These are phyloP conservation scores for Hericium rajendrae DNA, from an alignment of 768 basidiomycete species.

Conservation along the genomic window DNA sequence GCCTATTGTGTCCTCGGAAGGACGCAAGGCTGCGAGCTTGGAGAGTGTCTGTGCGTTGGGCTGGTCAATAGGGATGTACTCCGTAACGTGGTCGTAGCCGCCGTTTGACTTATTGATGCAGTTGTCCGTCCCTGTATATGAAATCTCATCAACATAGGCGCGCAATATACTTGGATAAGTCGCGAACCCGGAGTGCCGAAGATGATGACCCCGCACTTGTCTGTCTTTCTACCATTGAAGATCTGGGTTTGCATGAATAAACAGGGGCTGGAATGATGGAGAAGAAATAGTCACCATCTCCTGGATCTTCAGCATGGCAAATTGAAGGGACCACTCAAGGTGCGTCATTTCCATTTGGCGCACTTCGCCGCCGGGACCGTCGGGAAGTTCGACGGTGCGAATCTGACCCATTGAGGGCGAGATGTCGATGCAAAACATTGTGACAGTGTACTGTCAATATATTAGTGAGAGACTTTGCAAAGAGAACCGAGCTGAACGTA, in stretches of 20 bases:
- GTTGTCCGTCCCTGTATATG: slow-evolving; percentile 50
- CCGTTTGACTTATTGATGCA: slow-evolving; percentile 47
- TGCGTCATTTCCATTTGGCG: slow-evolving; percentile 56
- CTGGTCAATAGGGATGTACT: slow-evolving; percentile 59
- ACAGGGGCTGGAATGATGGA: too few species aligned
- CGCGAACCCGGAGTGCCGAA: slow-evolving; percentile 73
- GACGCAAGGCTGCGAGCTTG: slow-evolving; percentile 48
- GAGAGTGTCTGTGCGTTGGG: slow-evolving; percentile 60
- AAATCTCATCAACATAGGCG: background rate
- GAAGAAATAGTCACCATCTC: slow-evolving; percentile 55
- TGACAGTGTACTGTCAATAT: slow-evolving; percentile 59
- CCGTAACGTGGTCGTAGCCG: slow-evolving; percentile 66
- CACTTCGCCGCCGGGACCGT: slow-evolving; percentile 40
- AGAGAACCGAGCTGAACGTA: slow-evolving; percentile 27
- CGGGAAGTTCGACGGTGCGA: slow-evolving; percentile 46
- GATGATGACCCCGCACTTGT: slow-evolving; percentile 82
- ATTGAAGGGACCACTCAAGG: slow-evolving; percentile 76
- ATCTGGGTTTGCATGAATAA: slow-evolving; percentile 41
- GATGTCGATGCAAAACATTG: slow-evolving; percentile 84
- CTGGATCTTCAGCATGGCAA: slow-evolving; percentile 83
- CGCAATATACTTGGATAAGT: background rate
- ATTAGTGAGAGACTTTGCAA: slow-evolving; percentile 7
- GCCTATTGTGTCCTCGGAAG: slow-evolving; percentile 41
- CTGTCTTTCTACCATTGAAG: slow-evolving; percentile 85
- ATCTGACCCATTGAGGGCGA: slow-evolving; percentile 76